Base-by-base conservation (phyloP, 2,329 filamentous ascomycete genomes). In the Pezicula carpinea region DNA sequence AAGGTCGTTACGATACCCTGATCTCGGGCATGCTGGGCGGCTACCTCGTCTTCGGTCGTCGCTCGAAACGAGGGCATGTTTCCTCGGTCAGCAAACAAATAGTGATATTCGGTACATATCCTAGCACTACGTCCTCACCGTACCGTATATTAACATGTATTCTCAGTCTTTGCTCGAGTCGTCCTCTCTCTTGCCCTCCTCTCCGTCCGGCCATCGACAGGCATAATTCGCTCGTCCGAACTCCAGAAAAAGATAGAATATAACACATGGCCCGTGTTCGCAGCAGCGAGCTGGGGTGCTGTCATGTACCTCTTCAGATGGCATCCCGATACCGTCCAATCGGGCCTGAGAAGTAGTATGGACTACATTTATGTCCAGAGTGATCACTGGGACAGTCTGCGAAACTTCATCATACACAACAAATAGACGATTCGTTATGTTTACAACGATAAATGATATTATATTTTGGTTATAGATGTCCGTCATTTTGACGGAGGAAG, bases 241-340 rank as follows among this genome's bases (percentile, higher is more conserved):
- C 65, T 64, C 63, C 50, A 66, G 47, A 57, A 61, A 40, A 52
- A 55, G 32, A 81, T 89, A 59, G 77, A 73, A 59, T 65, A 81
- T 64, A 85, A 92, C 63, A 88, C 88, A 46, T 99, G 93, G 92
- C 89, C 92, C 2, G 85, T 85, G 2, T 99, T 99, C 70, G 92
- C 93, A 35, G 87, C 85, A 58, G 61, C 92, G 54, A 95, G 86
- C 62, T 99, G 93, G 93, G 93, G 85, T 4, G 74, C 82, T 62
- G 90, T 99, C 54, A 99, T 99, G 93, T 89, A 92, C 71, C 69
- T 99, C 51, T 99, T 96, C 74, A 80, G 87, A 59, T 88, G 87
- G 79, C 84, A 97, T 71, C 90, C 93, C 5, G 89, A 95, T 60
- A 89, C 87, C 47, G 78, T 99, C 64, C 93, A 96, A 76, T 82